Percentiles rank a stretch among this genome's conserved stretches.
phyloP scores from a whole-genome alignment of 257 asterid genomes.

The Misopates orontium region DNA sequence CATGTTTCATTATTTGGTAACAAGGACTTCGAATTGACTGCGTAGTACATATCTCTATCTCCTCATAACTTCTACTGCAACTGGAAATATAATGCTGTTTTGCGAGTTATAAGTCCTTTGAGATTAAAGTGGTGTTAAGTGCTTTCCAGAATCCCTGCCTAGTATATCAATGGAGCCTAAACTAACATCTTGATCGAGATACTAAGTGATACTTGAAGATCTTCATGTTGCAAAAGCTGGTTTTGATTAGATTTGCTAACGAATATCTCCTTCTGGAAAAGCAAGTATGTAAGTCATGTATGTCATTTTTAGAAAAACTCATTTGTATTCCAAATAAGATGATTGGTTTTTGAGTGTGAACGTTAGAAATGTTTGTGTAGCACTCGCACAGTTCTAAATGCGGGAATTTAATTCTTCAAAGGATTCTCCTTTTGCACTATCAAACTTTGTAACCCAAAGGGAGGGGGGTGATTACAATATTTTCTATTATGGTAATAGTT shows the following conservation, averaged over 20 bases:
- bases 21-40: slow-evolving; percentile 4
- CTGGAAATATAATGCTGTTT: background rate
- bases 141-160: background rate
- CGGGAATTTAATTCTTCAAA: background rate
- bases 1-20: background rate
- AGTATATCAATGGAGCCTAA: slow-evolving; percentile 14
- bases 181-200: background rate
- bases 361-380: too few relatives aligned
- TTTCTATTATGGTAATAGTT: too few relatives aligned
- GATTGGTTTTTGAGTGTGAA: background rate
- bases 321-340: background rate
- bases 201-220: slow-evolving; percentile 11
- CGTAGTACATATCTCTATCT: slow-evolving; percentile 11
- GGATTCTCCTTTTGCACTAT: slow-evolving; percentile 4
- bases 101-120: slow-evolving; percentile 3
- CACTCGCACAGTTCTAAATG: background rate
- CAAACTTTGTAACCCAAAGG: background rate
- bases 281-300: slow-evolving; percentile 10
- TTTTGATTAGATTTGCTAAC: slow-evolving; percentile 15
- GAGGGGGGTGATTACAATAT: background rate
- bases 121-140: slow-evolving; percentile 12
- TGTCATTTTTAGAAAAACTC: background rate
- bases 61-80: background rate
- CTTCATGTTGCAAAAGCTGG: background rate
- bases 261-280: background rate